Evolutionary conservation across 805 yeast species (phyloP).

Genomic region (Maudiozyma turicensis): DNA sequence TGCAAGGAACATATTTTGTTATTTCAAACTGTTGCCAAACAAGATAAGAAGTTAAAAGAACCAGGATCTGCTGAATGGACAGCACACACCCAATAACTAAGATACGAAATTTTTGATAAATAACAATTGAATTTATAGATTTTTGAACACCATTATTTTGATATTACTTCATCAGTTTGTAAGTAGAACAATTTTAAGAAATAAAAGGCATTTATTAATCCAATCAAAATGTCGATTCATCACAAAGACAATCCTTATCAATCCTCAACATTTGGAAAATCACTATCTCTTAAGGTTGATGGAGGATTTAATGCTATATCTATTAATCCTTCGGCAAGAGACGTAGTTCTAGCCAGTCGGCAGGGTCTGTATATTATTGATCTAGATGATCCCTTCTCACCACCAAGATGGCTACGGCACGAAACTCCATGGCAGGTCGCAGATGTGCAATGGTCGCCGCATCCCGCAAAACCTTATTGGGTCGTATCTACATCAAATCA

Average conservation of each 20-base stretch:
- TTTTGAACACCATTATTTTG: too few relatives aligned
- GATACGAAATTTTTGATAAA: too few relatives aligned
- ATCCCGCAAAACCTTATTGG: slow-evolving; percentile 76
- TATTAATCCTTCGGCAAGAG: slow-evolving; percentile 81
- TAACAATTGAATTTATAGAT: too few relatives aligned
- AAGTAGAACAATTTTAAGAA: not conserved
- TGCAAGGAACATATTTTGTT: too few relatives aligned
- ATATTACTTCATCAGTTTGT: too few relatives aligned
- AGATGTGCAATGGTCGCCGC: slow-evolving; percentile 98
- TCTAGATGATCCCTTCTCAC: slow-evolving; percentile 87
- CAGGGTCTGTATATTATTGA: slow-evolving; percentile 85
- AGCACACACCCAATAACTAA: too few relatives aligned
- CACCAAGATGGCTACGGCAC: slow-evolving; percentile 90
- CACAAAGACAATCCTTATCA: slow-evolving; percentile 2
- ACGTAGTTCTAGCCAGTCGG: slow-evolving; percentile 77
- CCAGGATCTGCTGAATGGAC: too few relatives aligned
- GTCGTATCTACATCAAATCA: slow-evolving; percentile 91
- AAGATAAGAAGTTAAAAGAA: too few relatives aligned
- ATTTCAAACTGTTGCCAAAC: too few relatives aligned
- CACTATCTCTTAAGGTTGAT: slow-evolving; percentile 78
- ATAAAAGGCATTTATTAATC: too few relatives aligned
- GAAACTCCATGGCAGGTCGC: slow-evolving; percentile 97
- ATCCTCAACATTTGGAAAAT: slow-evolving; percentile 65
- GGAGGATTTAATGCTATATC: slow-evolving; percentile 90
- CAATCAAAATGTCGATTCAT: not conserved